Conservation (phyloP, 192 early-diverging fungal genomes). For the Mortierella claussenii region DNA sequence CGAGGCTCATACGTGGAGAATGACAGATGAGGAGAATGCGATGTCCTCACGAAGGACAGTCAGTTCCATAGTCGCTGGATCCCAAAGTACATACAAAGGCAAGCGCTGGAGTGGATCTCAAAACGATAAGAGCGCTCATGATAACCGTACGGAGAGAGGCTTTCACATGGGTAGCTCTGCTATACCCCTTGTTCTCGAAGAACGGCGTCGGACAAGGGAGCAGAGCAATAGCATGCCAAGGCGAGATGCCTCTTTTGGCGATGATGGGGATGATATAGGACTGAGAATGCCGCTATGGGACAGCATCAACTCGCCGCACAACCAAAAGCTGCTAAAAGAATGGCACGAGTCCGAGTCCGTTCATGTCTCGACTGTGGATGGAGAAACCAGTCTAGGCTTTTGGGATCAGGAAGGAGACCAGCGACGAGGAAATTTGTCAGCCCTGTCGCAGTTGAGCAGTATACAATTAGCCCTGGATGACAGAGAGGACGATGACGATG, state of each 20-base stretch:
- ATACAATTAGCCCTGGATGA: constrained; percentile 25
- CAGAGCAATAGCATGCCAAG: neutral
- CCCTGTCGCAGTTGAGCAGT: constrained; percentile 29
- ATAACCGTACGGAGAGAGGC: neutral
- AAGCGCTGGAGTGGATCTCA: constrained; percentile 1
- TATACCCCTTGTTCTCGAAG: constrained; percentile 5
- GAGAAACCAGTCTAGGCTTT: neutral
- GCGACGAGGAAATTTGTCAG: no score
- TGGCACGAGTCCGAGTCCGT: constrained; percentile 24
- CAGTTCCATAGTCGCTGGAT: constrained; percentile 16
- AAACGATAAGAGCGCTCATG: neutral
- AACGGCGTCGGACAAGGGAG: neutral
- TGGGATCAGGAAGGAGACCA: constrained; percentile 35
- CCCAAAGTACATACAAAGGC: constrained; percentile 33
- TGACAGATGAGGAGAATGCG: constrained; percentile 22
- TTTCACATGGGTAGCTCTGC: constrained; percentile 9
- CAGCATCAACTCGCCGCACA: constrained; percentile 39
- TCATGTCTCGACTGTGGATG: constrained; percentile 16
- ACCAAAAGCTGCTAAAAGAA: constrained; percentile 21
- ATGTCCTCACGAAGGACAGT: constrained; percentile 6
- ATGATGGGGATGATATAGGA: constrained; percentile 9
- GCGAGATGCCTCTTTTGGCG: neutral
- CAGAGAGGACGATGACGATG: constrained; percentile 13
- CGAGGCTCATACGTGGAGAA: constrained; percentile 26
- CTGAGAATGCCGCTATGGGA: constrained; percentile 54